phyloP scores from a whole-genome alignment of 352 stramenopile genomes.

The Globisporangium okanoganense region DNA sequence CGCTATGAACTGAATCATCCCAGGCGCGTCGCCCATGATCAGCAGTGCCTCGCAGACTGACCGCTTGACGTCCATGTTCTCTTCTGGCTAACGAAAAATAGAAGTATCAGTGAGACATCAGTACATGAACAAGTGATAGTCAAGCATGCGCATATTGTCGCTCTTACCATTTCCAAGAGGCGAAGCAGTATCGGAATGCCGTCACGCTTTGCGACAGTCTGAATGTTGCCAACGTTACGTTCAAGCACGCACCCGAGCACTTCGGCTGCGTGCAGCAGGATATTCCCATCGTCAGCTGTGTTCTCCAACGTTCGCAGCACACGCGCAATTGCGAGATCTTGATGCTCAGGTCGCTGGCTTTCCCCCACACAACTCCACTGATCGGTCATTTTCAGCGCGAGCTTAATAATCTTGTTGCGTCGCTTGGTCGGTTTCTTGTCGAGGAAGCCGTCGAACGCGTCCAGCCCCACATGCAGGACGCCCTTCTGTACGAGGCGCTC shows the following conservation, averaged over 20 bases:
- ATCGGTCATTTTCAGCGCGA: constrained; percentile 41
- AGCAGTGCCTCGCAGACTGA: constrained; percentile 34
- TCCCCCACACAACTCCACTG: constrained; percentile 14
- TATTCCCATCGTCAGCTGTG: constrained; percentile 22
- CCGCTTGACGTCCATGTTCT: constrained; percentile 36
- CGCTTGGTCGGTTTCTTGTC: constrained; percentile 25
- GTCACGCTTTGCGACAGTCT: constrained; percentile 25
- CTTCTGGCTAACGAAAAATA: constrained; percentile 15
- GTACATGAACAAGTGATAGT: background rate
- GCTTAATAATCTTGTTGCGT: constrained; percentile 34
- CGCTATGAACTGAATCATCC: constrained; percentile 39
- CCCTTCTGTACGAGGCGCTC: constrained; percentile 16
- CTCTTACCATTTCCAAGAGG: constrained; percentile 26
- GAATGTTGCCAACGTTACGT: constrained; percentile 23
- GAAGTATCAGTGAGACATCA: background rate
- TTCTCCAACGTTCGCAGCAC: constrained; percentile 32
- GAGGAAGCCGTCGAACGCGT: constrained; percentile 12
- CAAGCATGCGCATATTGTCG: background rate
- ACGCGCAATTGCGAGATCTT: constrained; percentile 14
- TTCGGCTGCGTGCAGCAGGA: constrained; percentile 37
- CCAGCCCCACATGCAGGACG: constrained; percentile 27
- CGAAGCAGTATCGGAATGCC: constrained; percentile 30
- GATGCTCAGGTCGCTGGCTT: constrained; percentile 12
- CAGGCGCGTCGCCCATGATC: constrained; percentile 29
- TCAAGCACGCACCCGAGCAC: constrained; percentile 37